Evolutionary conservation across 2,329 filamentous ascomycete genomes (phyloP), one percentile per base, ranked within the genome.

Genomic region (Nothomitra cinnamomea): DNA sequence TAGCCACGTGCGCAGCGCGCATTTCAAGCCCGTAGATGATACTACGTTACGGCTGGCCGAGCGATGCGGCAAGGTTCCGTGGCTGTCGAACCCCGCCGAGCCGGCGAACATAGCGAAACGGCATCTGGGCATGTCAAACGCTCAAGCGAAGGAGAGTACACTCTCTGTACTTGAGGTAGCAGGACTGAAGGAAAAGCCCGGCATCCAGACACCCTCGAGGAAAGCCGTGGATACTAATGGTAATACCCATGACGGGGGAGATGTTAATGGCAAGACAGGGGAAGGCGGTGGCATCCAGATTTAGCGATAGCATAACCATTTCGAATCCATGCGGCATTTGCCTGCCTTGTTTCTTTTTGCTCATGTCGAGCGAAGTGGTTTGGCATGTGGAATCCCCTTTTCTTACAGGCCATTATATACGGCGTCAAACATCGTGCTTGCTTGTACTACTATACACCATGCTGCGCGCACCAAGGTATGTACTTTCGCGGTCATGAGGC

Each of bases 11-110:
- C 77, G 77, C 17, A 84, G 79, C 56, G 75, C 73, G 2, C 86
- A 94, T 64, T 92, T 92, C 65, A 83, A 83, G 12, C 85, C 85
- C 1, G 80, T 83, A 1, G 86, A 92, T 57, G 82, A 86, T 59
- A 94, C 86, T 0, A 90, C 87, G 0, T 64, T 86, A 38, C 79
- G 87, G 4, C 75, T 94, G 5, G 83, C 89, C 2, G 77, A 83
- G 51, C 78, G 86, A n/a, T 86, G 88, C 32, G 72, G 76, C 52
- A 79, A 78, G 56, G 85, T 89, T 2, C 73, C 77, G 35, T 88
- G 88, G 77, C 72, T 90, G 25, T 69, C 69, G 38, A 35, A 49
- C 13, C 45, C 45, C n/a, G 68, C 69, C 1, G 62, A 67, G 1
- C 60, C 66, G n/a, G 65, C 64, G 53, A 65, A 69, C 15, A 62